Percentiles rank a stretch among this genome's conserved stretches.
These are phyloP conservation scores for Sordariomycetes sp. DNA, from an alignment of 2,329 filamentous ascomycete species.

Conservation along the genomic window DNA sequence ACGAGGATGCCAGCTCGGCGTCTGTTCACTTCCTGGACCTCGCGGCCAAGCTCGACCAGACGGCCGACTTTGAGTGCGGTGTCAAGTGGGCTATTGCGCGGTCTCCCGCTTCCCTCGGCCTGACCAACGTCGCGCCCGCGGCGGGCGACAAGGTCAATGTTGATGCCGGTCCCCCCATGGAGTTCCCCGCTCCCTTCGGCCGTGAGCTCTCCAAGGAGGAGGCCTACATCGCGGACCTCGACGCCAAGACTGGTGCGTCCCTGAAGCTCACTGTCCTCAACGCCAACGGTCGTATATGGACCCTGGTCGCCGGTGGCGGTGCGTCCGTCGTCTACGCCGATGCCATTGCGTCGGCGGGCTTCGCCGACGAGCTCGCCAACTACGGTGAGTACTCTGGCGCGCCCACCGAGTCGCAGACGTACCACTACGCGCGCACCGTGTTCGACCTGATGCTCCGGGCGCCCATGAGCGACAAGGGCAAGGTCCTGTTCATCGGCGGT, in stretches of 20 bases:
- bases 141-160: slow-evolving; percentile 71
- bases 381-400: slow-evolving; percentile 99
- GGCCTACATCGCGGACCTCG: slow-evolving; percentile 96
- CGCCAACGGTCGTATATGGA: slow-evolving; percentile 86
- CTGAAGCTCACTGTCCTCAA: slow-evolving; percentile 98
- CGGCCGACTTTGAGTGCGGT: slow-evolving; percentile 97
- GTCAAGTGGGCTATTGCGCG: slow-evolving; percentile 97
- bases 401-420: slow-evolving; percentile 96
- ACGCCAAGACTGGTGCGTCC: slow-evolving; percentile 97
- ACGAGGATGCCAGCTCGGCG: slow-evolving; percentile 80
- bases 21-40: slow-evolving; percentile 97
- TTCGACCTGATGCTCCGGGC: slow-evolving; percentile 95
- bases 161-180: slow-evolving; percentile 94
- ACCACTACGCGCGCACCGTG: slow-evolving; percentile 96
- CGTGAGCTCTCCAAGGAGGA: slow-evolving; percentile 98
- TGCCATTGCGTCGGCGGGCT: slow-evolving; percentile 92
- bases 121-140: slow-evolving; percentile 50
- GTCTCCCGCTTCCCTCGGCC: slow-evolving; percentile 75
- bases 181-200: slow-evolving; percentile 97
- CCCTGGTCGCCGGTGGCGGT: slow-evolving; percentile 96
- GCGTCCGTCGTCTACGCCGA: slow-evolving; percentile 98
- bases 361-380: slow-evolving; percentile 94
- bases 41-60: slow-evolving; percentile 97
- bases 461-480: slow-evolving; percentile 74
- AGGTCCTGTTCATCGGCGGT: slow-evolving; percentile 98